Percentiles rank a stretch among this genome's conserved stretches.
phyloP scores from a whole-genome alignment of 2,329 filamentous ascomycete genomes.

The Diplodia corticola region DNA sequence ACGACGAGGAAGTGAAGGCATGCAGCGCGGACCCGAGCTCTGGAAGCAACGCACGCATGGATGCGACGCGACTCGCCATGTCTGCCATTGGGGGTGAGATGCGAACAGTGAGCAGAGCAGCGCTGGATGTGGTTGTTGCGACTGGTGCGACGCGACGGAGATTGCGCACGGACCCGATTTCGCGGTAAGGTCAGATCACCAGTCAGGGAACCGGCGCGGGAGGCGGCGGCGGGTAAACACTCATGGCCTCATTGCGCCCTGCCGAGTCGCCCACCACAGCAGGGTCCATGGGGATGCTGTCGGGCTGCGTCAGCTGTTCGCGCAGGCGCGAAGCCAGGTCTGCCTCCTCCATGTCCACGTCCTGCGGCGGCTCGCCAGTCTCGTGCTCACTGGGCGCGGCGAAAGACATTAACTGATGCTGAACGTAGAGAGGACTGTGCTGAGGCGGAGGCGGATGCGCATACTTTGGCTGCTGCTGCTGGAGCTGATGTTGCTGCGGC shows the following conservation, averaged over 20 bases:
- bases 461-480: conserved; percentile 20
- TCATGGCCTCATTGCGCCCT: conserved; percentile 9
- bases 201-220: conserved; percentile 20
- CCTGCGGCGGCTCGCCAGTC: conserved; percentile 12
- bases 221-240: conserved; percentile 20
- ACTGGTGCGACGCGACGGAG: conserved; percentile 8
- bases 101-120: background rate
- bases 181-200: conserved; percentile 14
- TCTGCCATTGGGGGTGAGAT: conserved; percentile 26
- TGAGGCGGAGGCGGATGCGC: conserved; percentile 15
- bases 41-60: conserved; percentile 31
- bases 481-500: background rate
- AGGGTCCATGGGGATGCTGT: conserved; percentile 10
- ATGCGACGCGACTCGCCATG: conserved; percentile 34
- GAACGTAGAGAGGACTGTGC: conserved; percentile 17
- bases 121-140: background rate
- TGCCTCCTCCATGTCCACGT: conserved; percentile 12
- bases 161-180: conserved; percentile 21
- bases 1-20: conserved; percentile 35
- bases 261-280: conserved; percentile 16
- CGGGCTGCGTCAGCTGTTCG: conserved; percentile 7
- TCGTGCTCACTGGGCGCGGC: conserved; percentile 16
- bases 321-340: conserved; percentile 11
- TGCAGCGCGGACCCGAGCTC: conserved; percentile 37
- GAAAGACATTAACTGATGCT: conserved; percentile 16